Evolutionary conservation across 106 monocot species (phyloP).

Genomic region (Cymbidium sinense): DNA sequence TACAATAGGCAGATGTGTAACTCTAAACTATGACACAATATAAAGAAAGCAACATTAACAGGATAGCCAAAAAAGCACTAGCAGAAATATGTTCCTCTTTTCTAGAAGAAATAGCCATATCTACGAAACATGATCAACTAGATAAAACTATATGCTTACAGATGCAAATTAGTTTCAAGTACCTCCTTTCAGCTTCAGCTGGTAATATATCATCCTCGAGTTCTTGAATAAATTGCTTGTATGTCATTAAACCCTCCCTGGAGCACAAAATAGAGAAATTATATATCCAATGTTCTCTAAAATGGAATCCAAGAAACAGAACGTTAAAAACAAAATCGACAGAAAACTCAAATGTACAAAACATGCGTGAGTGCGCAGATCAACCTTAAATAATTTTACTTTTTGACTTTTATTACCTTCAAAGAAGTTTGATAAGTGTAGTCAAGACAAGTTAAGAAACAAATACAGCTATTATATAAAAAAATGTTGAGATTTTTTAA

Average conservation of each 20-base stretch:
- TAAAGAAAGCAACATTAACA: conserved; percentile 1
- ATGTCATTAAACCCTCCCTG: conserved; percentile 99
- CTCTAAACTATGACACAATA: not conserved
- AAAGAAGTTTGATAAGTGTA: no score
- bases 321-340: not conserved
- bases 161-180: conserved; percentile 8
- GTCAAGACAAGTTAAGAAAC: no score
- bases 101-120: not conserved
- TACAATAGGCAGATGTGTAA: not conserved
- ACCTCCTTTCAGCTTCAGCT: conserved; percentile 93
- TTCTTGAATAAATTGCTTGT: conserved; percentile 99
- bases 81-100: not conserved
- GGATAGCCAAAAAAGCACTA: not conserved
- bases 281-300: not conserved
- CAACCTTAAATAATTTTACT: not conserved
- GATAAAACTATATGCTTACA: not conserved
- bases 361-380: not conserved
- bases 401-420: not conserved
- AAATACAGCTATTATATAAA: no score
- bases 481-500: no score
- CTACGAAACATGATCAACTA: not conserved
- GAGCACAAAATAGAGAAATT: conserved; percentile 12
- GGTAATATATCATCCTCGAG: conserved; percentile 99
- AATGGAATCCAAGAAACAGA: conserved; percentile 1
- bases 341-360: not conserved